A percentile compares a stretch with the other conserved stretches of the same genome.
Evolutionary conservation across 2,329 filamentous ascomycete genomes (phyloP).

Genomic region (Neurospora sp.): DNA sequence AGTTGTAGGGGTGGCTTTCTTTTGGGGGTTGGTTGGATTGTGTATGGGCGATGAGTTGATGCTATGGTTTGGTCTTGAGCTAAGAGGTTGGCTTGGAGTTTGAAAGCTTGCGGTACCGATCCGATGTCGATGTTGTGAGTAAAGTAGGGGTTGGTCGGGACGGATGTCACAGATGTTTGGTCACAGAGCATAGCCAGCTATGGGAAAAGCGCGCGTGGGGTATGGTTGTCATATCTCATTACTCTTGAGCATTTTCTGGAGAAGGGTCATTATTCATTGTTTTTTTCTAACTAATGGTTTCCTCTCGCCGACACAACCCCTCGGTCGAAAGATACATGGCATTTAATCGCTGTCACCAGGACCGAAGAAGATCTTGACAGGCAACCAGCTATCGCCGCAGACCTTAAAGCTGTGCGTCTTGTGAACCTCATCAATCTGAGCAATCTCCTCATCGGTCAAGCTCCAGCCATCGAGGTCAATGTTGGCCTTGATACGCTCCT

Average conservation of each 20-base stretch:
- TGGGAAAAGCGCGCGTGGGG: background rate
- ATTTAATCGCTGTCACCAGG: slow-evolving; percentile 59
- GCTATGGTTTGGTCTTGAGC: no score
- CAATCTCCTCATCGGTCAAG: slow-evolving; percentile 62
- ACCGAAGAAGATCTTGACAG: slow-evolving; percentile 69
- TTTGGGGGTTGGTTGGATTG: no score
- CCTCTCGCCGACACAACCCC: background rate
- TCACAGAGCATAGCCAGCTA: background rate
- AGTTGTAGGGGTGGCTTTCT: slow-evolving; percentile 23
- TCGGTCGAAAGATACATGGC: background rate
- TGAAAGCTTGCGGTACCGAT: background rate
- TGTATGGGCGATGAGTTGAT: no score
- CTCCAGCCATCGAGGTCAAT: slow-evolving; percentile 66
- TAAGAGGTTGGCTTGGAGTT: background rate
- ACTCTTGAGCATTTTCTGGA: background rate
- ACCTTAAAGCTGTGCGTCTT: slow-evolving; percentile 65
- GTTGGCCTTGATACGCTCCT: slow-evolving; percentile 65
- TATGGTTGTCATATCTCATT: background rate
- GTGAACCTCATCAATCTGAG: slow-evolving; percentile 54
- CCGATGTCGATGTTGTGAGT: background rate
- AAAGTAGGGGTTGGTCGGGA: background rate
- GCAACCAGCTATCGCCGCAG: slow-evolving; percentile 65
- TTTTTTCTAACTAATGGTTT: background rate
- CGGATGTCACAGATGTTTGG: background rate
- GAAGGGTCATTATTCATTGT: background rate